These are phyloP conservation scores for Hebeloma cylindrosporum DNA, from an alignment of 768 basidiomycete genomes.

Conservation along the genomic window DNA sequence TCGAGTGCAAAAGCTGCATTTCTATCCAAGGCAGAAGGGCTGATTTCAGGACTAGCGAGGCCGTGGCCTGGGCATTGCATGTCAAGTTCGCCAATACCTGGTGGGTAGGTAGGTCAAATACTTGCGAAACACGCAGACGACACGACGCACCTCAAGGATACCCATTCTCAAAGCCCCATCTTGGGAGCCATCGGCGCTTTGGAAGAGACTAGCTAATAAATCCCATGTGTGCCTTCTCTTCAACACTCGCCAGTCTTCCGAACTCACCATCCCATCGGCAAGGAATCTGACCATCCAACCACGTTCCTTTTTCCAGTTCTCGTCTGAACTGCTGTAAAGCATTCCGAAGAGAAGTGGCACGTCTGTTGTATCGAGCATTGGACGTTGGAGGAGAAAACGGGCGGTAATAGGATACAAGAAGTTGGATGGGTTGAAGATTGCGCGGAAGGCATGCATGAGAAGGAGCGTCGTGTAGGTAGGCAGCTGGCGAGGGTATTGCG, in stretches of 20 bases:
- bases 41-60: conserved; percentile 69
- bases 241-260: conserved; percentile 79
- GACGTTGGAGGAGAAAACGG: conserved; percentile 87
- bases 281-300: conserved; percentile 86
- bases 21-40: conserved; percentile 82
- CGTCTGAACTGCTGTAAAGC: conserved; percentile 78
- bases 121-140: too few relatives aligned
- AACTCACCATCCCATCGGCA: conserved; percentile 73
- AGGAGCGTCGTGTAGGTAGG: conserved; percentile 81
- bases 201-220: conserved; percentile 78
- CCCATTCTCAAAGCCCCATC: conserved; percentile 54
- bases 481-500: conserved; percentile 50
- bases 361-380: conserved; percentile 74
- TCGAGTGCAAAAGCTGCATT: conserved; percentile 53
- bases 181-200: conserved; percentile 47
- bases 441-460: conserved; percentile 77
- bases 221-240: conserved; percentile 88
- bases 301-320: conserved; percentile 86
- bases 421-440: conserved; percentile 83
- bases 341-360: conserved; percentile 90
- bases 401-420: conserved; percentile 87
- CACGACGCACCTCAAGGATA: conserved; percentile 62
- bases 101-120: too few relatives aligned
- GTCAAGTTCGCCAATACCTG: conserved; percentile 79
- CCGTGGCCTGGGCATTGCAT: conserved; percentile 64